Evolutionary conservation across 2,329 filamentous ascomycete species (phyloP), one percentile per base, ranked within the genome.

Genomic region (Beauveria sp.): DNA sequence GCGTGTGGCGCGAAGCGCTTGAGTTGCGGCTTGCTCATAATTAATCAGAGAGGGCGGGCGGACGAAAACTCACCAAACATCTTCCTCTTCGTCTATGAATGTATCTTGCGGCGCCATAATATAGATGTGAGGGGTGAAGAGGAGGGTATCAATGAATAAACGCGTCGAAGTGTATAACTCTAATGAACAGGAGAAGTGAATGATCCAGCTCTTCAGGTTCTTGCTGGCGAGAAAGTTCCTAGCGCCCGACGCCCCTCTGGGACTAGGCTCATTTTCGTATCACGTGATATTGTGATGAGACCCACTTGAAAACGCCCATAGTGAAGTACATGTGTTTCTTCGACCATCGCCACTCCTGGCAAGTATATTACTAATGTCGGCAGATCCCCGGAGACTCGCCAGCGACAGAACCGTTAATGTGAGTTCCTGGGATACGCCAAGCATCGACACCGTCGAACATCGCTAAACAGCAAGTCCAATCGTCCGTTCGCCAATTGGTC

Each of bases 11-110:
- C 60, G 46, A 59, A 58, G 50, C 59, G 62, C 52, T 57, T 60
- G 62, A 50, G 34, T 63, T 42, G 47, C 38, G 14, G 28, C 58
- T 54, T 49, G 4, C 26, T 42, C 12, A 20, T 24, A 28, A 55
- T 14, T 22, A 30, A 34, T 14, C 45, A n/a, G 45, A 46, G 3
- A 38, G 24, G n/a, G 46, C 42, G 38, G n/a, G 14, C 4, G 30
- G 60, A 9, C 52, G 30, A 42, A 38, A 56, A 70, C 81, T 68
- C 79, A 89, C 86, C 86, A 89, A 66, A 80, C 82, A 69, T 89
- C 86, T 69, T 88, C 86, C 71, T 88, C 86, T 70, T 89, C 86
- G 67, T 89, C 86, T 73, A 89, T 83, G 73, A 88, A 88, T 67
- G 80, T 83, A 71, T 89, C 86, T 77, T 88, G 84, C 61, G 85